phyloP scores from a whole-genome alignment of 2,329 filamentous ascomycete genomes.

The Pseudogymnoascus sp. region DNA sequence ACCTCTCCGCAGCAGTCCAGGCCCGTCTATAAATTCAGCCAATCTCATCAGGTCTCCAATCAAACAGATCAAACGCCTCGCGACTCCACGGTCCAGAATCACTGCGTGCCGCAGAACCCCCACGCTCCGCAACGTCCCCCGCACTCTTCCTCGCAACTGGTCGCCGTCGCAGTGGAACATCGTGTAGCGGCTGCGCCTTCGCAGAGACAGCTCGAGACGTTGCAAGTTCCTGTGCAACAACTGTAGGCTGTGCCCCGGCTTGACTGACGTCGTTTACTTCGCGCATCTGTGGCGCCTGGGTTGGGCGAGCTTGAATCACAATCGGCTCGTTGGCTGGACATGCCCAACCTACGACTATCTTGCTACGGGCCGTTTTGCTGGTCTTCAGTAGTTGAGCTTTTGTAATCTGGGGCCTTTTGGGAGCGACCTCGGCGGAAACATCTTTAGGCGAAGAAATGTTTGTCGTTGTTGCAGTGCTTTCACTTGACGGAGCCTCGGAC shows the following conservation, averaged over 20 bases:
- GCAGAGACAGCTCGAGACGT: neutral
- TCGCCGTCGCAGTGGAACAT: neutral
- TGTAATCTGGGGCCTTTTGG: neutral
- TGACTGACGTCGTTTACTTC: neutral
- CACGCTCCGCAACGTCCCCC: neutral
- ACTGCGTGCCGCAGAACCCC: neutral
- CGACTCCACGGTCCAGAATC: constrained; percentile 54
- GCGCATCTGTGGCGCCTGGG: neutral
- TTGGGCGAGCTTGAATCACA: neutral
- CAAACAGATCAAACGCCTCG: constrained; percentile 61
- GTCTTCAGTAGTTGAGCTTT: neutral
- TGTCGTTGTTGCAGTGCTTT: neutral
- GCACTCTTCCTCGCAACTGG: neutral
- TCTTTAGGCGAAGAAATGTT: neutral
- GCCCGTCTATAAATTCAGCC: neutral
- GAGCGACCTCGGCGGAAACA: neutral
- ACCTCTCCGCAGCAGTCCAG: neutral
- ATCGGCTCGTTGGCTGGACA: neutral
- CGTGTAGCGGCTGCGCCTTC: neutral
- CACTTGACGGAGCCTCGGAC: neutral
- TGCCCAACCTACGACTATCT: constrained; percentile 5
- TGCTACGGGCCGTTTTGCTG: constrained; percentile 11
- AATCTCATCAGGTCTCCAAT: constrained; percentile 42
- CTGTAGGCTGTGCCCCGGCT: neutral
- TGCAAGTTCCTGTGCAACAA: neutral